Evolutionary conservation across 2,329 filamentous ascomycete species (phyloP), one percentile per base, ranked within the genome.

Genomic region (Fusarium verticillioides): DNA sequence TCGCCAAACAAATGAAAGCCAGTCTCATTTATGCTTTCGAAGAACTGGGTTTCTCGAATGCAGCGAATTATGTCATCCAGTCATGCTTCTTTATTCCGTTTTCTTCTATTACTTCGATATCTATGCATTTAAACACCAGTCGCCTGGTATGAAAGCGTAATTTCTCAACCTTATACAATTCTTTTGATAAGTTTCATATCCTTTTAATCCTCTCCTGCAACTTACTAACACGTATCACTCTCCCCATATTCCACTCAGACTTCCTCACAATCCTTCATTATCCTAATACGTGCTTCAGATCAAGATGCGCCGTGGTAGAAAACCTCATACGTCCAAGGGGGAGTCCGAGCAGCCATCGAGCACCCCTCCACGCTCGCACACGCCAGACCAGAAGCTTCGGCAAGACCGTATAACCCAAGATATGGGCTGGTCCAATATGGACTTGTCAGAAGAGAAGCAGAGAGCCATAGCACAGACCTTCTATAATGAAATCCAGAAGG

Each of bases 201-300:
- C 7, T 0, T 15, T 49, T 30, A 4, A 3, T n/a, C 7, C 9
- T n/a, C 5, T 18, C 7, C 18, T 9, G 13, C 21, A 19, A 18
- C 47, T 7, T 6, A 18, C 16, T 5, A 18, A 16, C 16, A 26
- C 16, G 11, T 26, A 34, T 7, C 15, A 32, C 10, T 50, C 16
- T 23, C 8, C 21, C 8, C 1, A 19, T 0, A 2, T 18, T 23
- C 15, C 4, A 13, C 47, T 13, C 21, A 2, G 2, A 12, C 12
- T 2, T 26, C 5, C 16, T 21, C 23, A 11, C 9, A 8, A 0
- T 11, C 9, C 9, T 2, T 8, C 18, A 9, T 9, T 1, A 10
- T 34, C 11, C 13, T 49, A 32, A 26, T 26, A 7, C 26, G 26
- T 26, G 26, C 9, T 11, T n/a, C 7, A 4, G 0, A 1, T 37